Evolutionary conservation across 176 grass and related monocot species (phyloP), one percentile per base, ranked within the genome.

Genomic region (Phyllostachys edulis): DNA sequence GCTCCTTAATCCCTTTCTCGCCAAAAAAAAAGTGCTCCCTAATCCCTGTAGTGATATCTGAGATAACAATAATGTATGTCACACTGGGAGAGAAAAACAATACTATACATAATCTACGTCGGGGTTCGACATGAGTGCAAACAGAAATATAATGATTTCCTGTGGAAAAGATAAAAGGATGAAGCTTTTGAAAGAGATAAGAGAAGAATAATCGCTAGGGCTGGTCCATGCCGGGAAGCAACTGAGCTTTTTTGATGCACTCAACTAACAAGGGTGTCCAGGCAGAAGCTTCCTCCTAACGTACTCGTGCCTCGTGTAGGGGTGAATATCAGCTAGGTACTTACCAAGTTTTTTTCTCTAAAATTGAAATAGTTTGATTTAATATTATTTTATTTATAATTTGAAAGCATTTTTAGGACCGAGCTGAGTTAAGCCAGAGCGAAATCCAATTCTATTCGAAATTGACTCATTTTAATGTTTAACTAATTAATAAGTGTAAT

Each of bases 61-160:
- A 26, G 41, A 44, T 37, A 62, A 64, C 20, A 45, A 78, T 45
- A 29, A 37, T 51, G 62, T 12, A 67, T 59, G 60, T 59, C 73
- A 39, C 63, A 76, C 41, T 52, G 46, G 46, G 34, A 52, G 34
- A 52, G 46, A 44, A 82, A 81, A 47, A 37, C 14, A 82, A 60
- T 78, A 76, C 56, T 65, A 63, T 57, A 60, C 45, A 71, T 72
- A 12, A 86, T 90, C 78, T 71, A 49, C 56, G 67, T 7, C 66
- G 16, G n/a, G 63, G 29, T 68, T 82, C 26, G 39, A 36, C 29
- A 87, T 87, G 80, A 90, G 83, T 61, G 26, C 73, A 20, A 14
- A 29, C 54, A 66, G 34, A 86, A 74, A 73, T 47, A 50, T 56
- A 40, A 75, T 65, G 59, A 17, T 76, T 49, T 24, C 27, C 20